phyloP scores from a whole-genome alignment of 2,329 filamentous ascomycete genomes.

The Fusarium annulatum region DNA sequence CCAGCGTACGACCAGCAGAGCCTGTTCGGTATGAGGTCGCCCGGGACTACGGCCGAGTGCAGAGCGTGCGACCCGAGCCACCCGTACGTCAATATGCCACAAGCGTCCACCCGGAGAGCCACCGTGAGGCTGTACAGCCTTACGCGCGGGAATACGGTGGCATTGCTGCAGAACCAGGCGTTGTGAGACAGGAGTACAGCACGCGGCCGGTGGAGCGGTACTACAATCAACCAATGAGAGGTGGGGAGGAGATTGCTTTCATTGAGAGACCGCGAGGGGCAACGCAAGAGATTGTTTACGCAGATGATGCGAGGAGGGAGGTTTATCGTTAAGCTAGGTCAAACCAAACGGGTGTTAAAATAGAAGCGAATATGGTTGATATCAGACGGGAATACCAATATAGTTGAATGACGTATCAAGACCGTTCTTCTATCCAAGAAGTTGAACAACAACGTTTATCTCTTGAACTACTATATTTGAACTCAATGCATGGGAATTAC shows the following conservation, averaged over 20 bases:
- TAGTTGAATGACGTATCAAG: conserved; percentile 1
- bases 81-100: conserved; percentile 45
- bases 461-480: background rate
- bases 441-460: background rate
- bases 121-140: conserved; percentile 46
- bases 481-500: background rate
- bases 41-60: conserved; percentile 57
- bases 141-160: conserved; percentile 49
- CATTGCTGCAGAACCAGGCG: conserved; percentile 41
- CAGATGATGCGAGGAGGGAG: conserved; percentile 54
- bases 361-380: background rate
- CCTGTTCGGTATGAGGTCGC: conserved; percentile 55
- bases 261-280: conserved; percentile 57
- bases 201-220: conserved; percentile 57
- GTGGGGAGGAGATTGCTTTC: conserved; percentile 56
- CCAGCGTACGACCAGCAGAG: conserved; percentile 68
- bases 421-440: background rate
- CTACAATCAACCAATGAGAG: conserved; percentile 52
- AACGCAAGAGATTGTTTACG: conserved; percentile 58
- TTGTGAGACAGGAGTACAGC: conserved; percentile 52
- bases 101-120: conserved; percentile 45
- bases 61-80: conserved; percentile 55
- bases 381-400: background rate
- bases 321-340: conserved; percentile 48
- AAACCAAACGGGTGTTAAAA: background rate